Evolutionary conservation across 2,329 filamentous ascomycete genomes (phyloP).

Genomic region (Xylariaceae sp.): DNA sequence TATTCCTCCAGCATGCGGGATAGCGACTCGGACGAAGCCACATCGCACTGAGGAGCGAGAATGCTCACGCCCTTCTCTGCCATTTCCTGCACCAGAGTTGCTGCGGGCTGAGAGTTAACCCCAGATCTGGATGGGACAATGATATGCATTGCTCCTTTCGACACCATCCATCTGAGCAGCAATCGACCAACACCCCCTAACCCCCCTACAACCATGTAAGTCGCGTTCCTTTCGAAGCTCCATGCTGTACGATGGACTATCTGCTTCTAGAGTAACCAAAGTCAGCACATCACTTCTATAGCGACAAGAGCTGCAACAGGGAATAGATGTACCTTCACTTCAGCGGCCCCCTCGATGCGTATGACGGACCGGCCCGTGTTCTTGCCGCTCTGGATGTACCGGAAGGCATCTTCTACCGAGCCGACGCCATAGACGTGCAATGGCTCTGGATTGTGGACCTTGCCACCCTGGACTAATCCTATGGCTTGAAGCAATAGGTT

Average conservation of each 20-base stretch:
- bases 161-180: conserved; percentile 3
- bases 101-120: not conserved
- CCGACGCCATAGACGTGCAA: conserved; percentile 4
- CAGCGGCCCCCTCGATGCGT: not conserved
- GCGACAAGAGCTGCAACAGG: too few relatives aligned
- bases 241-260: not conserved
- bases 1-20: not conserved
- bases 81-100: not conserved
- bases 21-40: not conserved
- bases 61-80: not conserved
- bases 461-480: not conserved
- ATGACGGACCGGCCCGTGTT: conserved; percentile 10
- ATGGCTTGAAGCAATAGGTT: not conserved
- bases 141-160: not conserved
- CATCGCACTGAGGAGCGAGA: not conserved
- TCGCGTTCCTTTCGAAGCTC: not conserved
- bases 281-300: too few relatives aligned
- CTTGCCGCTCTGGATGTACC: conserved; percentile 10
- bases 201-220: conserved; percentile 3
- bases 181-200: conserved; percentile 2
- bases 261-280: not conserved
- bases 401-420: conserved; percentile 8
- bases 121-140: conserved; percentile 3
- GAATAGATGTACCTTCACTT: too few relatives aligned
- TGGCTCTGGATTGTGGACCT: not conserved